These are phyloP conservation scores for Aspergillus awamori DNA, from an alignment of 2,329 filamentous ascomycete genomes.

Conservation along the genomic window DNA sequence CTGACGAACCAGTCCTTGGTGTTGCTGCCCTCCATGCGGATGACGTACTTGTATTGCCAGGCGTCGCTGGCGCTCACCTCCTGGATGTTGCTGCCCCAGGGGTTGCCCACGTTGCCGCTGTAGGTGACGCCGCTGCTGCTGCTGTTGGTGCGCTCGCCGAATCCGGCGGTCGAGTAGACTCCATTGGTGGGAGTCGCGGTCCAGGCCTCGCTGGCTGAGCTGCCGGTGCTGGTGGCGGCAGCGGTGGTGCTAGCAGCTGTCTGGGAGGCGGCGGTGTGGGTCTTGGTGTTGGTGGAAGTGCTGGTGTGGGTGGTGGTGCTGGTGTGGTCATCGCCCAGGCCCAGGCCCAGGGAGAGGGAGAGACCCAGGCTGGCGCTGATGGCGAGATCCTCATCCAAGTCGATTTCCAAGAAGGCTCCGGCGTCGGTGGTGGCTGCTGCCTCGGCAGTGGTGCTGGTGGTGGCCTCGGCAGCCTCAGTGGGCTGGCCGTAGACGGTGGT, in stretches of 20 bases:
- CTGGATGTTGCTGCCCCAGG: conserved; percentile 47
- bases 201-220: conserved; percentile 21
- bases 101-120: conserved; percentile 41
- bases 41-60: conserved; percentile 42
- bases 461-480: not conserved
- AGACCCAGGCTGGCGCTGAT: conserved; percentile 3
- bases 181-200: conserved; percentile 25
- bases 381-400: not conserved
- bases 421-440: conserved; percentile 6
- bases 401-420: conserved; percentile 2
- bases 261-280: not conserved
- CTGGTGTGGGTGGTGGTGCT: not conserved
- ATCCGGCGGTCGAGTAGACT: conserved; percentile 29
- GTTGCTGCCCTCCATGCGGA: conserved; percentile 35
- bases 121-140: conserved; percentile 30
- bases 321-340: not conserved
- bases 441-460: conserved; percentile 12
- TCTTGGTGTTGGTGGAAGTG: conserved; percentile 1
- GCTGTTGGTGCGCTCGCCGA: conserved; percentile 35
- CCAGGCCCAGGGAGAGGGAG: not conserved
- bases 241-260: conserved; percentile 13
- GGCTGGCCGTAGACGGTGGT: conserved; percentile 13
- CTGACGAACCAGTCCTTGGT: conserved; percentile 36
- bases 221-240: not conserved
- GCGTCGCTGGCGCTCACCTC: conserved; percentile 35